Evolutionary conservation across 352 stramenopile genomes (phyloP).

Genomic region (Globisporangium spinosum): DNA sequence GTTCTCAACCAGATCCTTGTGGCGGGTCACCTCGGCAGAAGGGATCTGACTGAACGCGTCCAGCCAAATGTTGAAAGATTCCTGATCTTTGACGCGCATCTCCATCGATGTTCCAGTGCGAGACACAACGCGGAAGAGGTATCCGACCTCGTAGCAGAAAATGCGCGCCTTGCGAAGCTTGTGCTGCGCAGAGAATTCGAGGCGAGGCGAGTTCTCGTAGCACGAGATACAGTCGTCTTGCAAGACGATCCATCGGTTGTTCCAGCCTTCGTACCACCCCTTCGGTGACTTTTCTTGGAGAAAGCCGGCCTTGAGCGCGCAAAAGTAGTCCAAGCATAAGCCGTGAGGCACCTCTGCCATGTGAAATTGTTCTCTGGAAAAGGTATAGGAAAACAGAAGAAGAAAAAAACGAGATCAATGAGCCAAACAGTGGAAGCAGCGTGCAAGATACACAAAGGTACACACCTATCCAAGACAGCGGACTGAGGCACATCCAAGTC

Average conservation of each 20-base stretch:
- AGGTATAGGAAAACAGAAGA: no score
- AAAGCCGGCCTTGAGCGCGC: constrained; percentile 66
- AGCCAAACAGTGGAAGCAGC: no score
- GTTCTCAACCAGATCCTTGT: constrained; percentile 79
- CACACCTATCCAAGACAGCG: constrained; percentile 6
- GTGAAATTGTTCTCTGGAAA: constrained; percentile 21
- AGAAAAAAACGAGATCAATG: no score
- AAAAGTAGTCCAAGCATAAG: constrained; percentile 77
- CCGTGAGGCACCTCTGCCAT: constrained; percentile 53
- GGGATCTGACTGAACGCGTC: constrained; percentile 58
- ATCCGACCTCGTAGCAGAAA: constrained; percentile 69
- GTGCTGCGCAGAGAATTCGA: constrained; percentile 73
- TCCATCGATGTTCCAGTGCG: constrained; percentile 63
- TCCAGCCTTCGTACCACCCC: constrained; percentile 82
- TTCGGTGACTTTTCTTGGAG: constrained; percentile 71
- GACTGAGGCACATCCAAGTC: neutral
- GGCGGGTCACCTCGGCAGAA: constrained; percentile 50
- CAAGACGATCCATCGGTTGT: constrained; percentile 78
- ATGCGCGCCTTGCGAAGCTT: constrained; percentile 59
- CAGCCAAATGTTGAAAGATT: constrained; percentile 74
- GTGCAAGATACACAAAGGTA: neutral
- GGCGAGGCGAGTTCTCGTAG: constrained; percentile 76
- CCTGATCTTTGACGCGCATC: constrained; percentile 74
- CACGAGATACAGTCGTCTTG: constrained; percentile 69
- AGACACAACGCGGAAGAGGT: constrained; percentile 77